phyloP scores from a whole-genome alignment of 1,139 yeast species.

The Saccharomyces pastorianus region DNA sequence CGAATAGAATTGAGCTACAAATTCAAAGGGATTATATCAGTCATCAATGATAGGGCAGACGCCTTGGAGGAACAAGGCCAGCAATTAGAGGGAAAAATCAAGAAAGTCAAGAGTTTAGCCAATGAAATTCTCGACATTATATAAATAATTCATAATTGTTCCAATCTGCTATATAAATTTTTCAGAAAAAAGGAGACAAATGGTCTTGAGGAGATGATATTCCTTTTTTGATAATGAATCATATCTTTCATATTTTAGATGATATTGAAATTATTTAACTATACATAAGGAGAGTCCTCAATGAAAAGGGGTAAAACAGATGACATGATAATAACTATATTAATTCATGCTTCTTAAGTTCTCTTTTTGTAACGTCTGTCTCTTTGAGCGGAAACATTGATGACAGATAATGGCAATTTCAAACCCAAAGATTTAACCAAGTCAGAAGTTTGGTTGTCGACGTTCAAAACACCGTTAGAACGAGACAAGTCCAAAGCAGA shows the following conservation, averaged over 20 bases:
- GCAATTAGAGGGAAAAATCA: conserved; percentile 32
- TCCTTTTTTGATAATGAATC: neutral
- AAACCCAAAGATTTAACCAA: conserved; percentile 94
- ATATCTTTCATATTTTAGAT: neutral
- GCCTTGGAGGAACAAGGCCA: conserved; percentile 33
- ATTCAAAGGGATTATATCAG: conserved; percentile 31
- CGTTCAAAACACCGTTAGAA: conserved; percentile 94
- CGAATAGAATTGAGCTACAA: conserved; percentile 36
- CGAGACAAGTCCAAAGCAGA: conserved; percentile 98
- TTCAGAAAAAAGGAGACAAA: too few species aligned
- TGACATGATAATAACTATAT: conserved; percentile 4
- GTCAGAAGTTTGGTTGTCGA: conserved; percentile 96
- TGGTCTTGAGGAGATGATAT: neutral
- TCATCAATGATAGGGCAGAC: conserved; percentile 35
- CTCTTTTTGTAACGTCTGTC: conserved; percentile 95
- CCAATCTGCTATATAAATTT: neutral
- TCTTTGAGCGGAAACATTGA: conserved; percentile 89
- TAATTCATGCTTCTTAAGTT: conserved; percentile 43
- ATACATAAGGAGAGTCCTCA: conserved; percentile 1
- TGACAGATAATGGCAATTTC: conserved; percentile 87
- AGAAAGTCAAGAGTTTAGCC: conserved; percentile 35
- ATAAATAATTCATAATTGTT: conserved; percentile 6
- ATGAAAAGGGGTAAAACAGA: neutral
- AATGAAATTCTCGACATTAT: conserved; percentile 34
- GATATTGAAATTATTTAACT: neutral